A percentile compares a stretch with the other conserved stretches of the same genome.
These are phyloP conservation scores for Trichoderma atroviride DNA, from an alignment of 2,329 filamentous ascomycete genomes.

Conservation along the genomic window DNA sequence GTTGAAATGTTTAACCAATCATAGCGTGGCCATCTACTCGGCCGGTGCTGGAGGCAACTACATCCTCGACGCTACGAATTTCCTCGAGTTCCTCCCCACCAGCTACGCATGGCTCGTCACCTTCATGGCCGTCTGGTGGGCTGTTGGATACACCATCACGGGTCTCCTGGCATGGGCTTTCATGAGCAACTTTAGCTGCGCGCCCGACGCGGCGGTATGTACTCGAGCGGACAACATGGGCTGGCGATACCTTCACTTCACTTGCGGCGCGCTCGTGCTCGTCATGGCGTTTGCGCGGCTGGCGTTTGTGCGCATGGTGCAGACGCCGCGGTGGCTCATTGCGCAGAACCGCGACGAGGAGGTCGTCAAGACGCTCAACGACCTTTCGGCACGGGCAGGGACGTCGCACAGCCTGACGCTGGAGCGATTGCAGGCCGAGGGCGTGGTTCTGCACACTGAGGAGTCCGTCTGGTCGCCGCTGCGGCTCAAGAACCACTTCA, in stretches of 20 bases:
- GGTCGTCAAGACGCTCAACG: constrained; percentile 25
- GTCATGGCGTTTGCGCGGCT: constrained; percentile 25
- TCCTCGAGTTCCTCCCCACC: constrained; percentile 27
- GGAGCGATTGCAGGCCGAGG: constrained; percentile 24
- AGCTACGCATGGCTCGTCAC: constrained; percentile 26
- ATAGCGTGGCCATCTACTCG: constrained; percentile 27
- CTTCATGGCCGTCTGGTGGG: constrained; percentile 28
- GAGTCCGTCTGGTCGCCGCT: constrained; percentile 26
- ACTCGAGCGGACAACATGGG: constrained; percentile 25
- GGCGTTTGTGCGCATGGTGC: constrained; percentile 24
- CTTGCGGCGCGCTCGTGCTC: constrained; percentile 18
- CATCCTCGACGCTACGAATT: constrained; percentile 26
- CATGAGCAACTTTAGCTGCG: constrained; percentile 27
- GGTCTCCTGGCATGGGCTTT: constrained; percentile 27
- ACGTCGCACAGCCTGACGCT: constrained; percentile 20
- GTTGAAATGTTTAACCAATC: not conserved
- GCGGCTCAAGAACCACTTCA: constrained; percentile 28
- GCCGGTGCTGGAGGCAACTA: constrained; percentile 28
- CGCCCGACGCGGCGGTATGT: constrained; percentile 24
- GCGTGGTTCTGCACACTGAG: constrained; percentile 25
- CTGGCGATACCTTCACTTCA: constrained; percentile 28
- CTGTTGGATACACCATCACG: constrained; percentile 25
- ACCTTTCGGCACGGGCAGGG: constrained; percentile 19
- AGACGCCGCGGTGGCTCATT: constrained; percentile 27
- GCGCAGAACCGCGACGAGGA: constrained; percentile 27